Conservation (phyloP, 2,329 filamentous ascomycete species). For the Phyllosticta paracitricarpa region DNA sequence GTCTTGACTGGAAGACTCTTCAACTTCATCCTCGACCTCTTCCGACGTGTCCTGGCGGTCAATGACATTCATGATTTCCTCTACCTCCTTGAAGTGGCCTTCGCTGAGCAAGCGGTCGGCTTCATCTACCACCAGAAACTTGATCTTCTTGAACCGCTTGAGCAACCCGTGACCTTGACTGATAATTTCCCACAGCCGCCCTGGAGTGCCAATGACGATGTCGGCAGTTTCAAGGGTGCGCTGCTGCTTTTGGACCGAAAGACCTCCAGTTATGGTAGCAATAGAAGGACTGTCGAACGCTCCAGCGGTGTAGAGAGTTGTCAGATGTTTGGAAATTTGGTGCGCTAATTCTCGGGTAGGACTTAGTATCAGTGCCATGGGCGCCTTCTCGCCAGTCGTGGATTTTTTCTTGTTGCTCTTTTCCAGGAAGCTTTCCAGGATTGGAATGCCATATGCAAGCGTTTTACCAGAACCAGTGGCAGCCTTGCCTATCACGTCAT, state of each 20-base stretch:
- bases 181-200: slow-evolving; percentile 88
- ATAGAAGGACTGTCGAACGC: slow-evolving; percentile 53
- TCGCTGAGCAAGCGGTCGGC: slow-evolving; percentile 86
- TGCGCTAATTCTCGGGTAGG: slow-evolving; percentile 91
- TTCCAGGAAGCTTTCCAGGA: slow-evolving; percentile 70
- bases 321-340: slow-evolving; percentile 77
- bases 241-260: slow-evolving; percentile 93
- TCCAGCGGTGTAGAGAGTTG: slow-evolving; percentile 56
- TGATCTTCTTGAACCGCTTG: slow-evolving; percentile 58
- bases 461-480: slow-evolving; percentile 96
- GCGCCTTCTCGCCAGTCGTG: slow-evolving; percentile 26
- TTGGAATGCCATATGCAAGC: slow-evolving; percentile 85
- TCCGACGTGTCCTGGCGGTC: slow-evolving; percentile 52
- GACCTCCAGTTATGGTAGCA: slow-evolving; percentile 82
- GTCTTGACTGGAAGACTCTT: not conserved
- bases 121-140: slow-evolving; percentile 85
- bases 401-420: slow-evolving; percentile 18
- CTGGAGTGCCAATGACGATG: slow-evolving; percentile 87
- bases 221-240: slow-evolving; percentile 75
- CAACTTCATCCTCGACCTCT: slow-evolving; percentile 30
- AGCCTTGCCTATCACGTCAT: slow-evolving; percentile 91
- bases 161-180: slow-evolving; percentile 63
- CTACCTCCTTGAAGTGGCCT: slow-evolving; percentile 89
- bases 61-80: slow-evolving; percentile 73
- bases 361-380: slow-evolving; percentile 69